These are phyloP conservation scores for Saccharomycopsis selenospora DNA, from an alignment of 805 yeast species.

Conservation along the genomic window DNA sequence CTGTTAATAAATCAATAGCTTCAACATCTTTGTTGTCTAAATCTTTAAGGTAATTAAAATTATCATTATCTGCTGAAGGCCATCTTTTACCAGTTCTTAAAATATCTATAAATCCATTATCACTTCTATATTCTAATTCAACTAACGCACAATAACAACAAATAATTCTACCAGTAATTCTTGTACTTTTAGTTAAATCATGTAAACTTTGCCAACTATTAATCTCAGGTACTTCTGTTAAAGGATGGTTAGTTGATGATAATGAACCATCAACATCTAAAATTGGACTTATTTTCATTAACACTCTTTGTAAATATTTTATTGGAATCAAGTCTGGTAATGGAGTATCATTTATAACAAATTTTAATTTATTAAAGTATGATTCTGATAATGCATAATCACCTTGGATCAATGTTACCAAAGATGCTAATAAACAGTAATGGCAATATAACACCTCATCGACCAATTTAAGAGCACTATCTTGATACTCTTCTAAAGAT, in stretches of 20 bases:
- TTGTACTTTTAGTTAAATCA: conserved; percentile 24
- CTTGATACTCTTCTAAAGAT: neutral
- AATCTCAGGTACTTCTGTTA: conserved; percentile 6
- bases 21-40: conserved; percentile 11
- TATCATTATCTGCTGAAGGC: neutral
- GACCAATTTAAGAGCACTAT: neutral
- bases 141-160: conserved; percentile 31
- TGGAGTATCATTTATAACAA: neutral
- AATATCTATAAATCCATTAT: conserved; percentile 19
- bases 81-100: conserved; percentile 14
- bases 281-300: conserved; percentile 23
- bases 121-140: conserved; percentile 24
- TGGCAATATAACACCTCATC: conserved; percentile 12
- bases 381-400: conserved; percentile 19
- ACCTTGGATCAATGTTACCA: conserved; percentile 25
- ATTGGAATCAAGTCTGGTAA: neutral
- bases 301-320: conserved; percentile 17
- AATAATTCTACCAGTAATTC: conserved; percentile 31
- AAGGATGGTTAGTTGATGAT: conserved; percentile 2
- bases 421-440: conserved; percentile 21
- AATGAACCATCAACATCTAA: conserved; percentile 21
- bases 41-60: neutral
- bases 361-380: conserved; percentile 9
- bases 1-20: conserved; percentile 13
- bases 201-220: conserved; percentile 24